Evolutionary conservation across 2,329 filamentous ascomycete genomes (phyloP).

Genomic region (Ophiostoma ulmi): DNA sequence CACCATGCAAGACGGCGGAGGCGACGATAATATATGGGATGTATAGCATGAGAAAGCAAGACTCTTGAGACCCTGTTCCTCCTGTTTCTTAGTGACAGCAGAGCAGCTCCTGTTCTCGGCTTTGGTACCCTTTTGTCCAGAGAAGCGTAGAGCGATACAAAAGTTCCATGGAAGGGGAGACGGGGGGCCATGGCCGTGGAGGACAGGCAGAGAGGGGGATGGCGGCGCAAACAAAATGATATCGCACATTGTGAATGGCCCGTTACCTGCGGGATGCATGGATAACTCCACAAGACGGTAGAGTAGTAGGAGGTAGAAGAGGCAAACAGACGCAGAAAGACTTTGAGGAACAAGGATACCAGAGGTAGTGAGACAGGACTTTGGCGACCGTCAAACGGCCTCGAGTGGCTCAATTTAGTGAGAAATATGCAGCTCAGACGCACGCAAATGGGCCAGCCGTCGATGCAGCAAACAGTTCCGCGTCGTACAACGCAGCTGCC

Average conservation of each 20-base stretch:
- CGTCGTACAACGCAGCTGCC: slow-evolving; percentile 20
- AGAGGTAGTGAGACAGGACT: slow-evolving; percentile 8
- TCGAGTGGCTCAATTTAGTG: neutral
- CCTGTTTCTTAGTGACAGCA: neutral
- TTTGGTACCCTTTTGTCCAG: neutral
- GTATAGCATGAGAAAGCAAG: neutral
- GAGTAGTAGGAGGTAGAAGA: neutral
- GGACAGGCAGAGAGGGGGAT: neutral
- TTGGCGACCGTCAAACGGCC: neutral
- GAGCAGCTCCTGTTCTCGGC: neutral
- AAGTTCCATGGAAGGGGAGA: neutral
- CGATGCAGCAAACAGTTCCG: slow-evolving; percentile 18
- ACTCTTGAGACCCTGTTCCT: neutral
- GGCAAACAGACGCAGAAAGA: neutral
- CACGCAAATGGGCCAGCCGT: neutral
- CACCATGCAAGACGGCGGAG: slow-evolving; percentile 22
- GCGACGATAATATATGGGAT: slow-evolving; percentile 21
- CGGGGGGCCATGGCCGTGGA: too few species aligned
- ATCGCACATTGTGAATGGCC: slow-evolving; percentile 2
- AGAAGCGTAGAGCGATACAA: neutral
- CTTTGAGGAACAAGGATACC: neutral
- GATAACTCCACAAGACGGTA: neutral
- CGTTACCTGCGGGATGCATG: neutral
- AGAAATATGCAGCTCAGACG: neutral
- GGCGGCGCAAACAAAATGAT: slow-evolving; percentile 2